These are phyloP conservation scores for Paramecium caudatum DNA, from an alignment of 73 alveolate genomes.

Conservation along the genomic window DNA sequence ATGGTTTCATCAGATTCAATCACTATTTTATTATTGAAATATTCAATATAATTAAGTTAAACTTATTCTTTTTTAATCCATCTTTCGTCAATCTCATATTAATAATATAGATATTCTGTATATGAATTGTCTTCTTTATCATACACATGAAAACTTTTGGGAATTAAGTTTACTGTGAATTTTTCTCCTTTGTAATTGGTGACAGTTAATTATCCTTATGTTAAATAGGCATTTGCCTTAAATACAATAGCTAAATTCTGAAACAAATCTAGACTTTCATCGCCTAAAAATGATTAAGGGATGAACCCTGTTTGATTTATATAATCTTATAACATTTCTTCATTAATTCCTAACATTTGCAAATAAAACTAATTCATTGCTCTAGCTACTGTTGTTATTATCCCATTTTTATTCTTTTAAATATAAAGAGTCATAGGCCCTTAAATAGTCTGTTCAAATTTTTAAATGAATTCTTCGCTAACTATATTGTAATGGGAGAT, in stretches of 20 bases:
- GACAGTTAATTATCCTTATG: neutral
- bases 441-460: neutral
- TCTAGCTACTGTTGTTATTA: neutral
- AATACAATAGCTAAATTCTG: neutral
- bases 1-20: neutral
- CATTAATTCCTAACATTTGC: neutral
- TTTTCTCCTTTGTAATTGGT: neutral
- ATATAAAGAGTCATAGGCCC: neutral
- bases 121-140: neutral
- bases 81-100: neutral
- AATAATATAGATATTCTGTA: slow-evolving; percentile 1
- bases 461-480: neutral
- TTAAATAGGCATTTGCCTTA: neutral
- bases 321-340: slow-evolving; percentile 17
- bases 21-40: neutral
- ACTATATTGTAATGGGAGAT: neutral
- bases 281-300: neutral
- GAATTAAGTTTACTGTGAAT: neutral
- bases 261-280: neutral
- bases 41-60: neutral
- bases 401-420: slow-evolving; percentile 11
- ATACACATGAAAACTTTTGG: neutral
- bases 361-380: neutral
- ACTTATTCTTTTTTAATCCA: neutral
- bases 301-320: neutral